These are phyloP conservation scores for Aspergillus novoparasiticus DNA, from an alignment of 2,329 filamentous ascomycete genomes.

Conservation along the genomic window DNA sequence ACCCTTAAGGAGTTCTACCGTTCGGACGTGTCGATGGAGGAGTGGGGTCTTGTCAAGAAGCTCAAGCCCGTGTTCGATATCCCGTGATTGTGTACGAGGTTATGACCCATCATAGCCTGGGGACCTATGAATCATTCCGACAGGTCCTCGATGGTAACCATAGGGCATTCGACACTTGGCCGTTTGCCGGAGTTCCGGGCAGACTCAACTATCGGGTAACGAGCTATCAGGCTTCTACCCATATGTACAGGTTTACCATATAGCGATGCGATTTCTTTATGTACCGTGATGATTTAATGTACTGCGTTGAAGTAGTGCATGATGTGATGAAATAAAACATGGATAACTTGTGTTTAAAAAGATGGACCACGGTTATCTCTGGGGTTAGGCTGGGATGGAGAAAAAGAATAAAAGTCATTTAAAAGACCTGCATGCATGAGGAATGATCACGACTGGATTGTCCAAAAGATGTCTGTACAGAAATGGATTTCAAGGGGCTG, in stretches of 20 bases:
- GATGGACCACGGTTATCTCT: background rate
- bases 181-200: background rate
- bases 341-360: conserved; percentile 3
- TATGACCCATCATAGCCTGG: background rate
- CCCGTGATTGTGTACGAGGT: conserved; percentile 50
- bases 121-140: too few relatives aligned
- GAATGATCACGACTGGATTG: conserved; percentile 30
- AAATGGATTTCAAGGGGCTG: conserved; percentile 20
- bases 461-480: conserved; percentile 32
- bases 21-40: conserved; percentile 82
- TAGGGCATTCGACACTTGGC: background rate
- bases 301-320: conserved; percentile 6
- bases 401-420: conserved; percentile 3
- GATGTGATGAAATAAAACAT: conserved; percentile 7
- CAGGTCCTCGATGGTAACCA: background rate
- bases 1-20: conserved; percentile 95
- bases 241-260: conserved; percentile 8
- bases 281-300: conserved; percentile 11
- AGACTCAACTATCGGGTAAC: too few relatives aligned
- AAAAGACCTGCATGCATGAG: conserved; percentile 30
- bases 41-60: conserved; percentile 94
- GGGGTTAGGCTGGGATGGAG: background rate
- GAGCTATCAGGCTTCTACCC: background rate
- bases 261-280: conserved; percentile 11
- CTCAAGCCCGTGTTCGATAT: conserved; percentile 94